Base-by-base conservation (phyloP, 495 filamentous ascomycete genomes). In the Aspergillus leporis region DNA sequence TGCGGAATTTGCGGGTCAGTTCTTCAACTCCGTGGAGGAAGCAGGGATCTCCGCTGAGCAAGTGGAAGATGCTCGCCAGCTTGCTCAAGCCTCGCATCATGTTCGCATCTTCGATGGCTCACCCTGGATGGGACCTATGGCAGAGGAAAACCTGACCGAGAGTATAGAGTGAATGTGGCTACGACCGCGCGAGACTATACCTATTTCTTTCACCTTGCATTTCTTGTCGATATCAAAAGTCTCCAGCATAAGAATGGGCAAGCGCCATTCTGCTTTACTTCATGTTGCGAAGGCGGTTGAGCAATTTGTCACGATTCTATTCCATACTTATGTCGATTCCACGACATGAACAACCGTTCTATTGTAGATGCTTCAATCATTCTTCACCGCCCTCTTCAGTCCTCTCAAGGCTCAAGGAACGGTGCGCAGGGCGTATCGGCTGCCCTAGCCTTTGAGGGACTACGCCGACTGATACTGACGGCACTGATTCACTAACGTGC, bases 1-100 rank as follows among this genome's bases (percentile, higher is more conserved):
- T 40, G 77, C 75, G 13, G 78, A 79, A 55, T 74, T 64, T 61
- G 77, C 73, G 0, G 74, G 77, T 13, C 71, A 80, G 48, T 81
- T 80, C 64, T 74, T 80, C 46, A 69, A 64, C 49, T 47, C 55
- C 22, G 54, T 78, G 16, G 71, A 74, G 34, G 48, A 38, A 13
- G 45, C 43, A 16, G 51, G 31, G 30, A 30, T 46, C 1, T 28
- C 21, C 47, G 28, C 55, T 10, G 48, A 47, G 10, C 56, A 50
- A 46, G 22, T 52, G 9, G 57, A 56, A 21, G 58, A 64, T 16
- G 46, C 49, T n/a, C 18, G 12, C 19, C 51, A 55, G 23, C 4
- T 46, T 25, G 38, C 13, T 30, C 40, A 19, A 19, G 4, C 38
- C 19, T 23, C 51, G 36, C 43, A 23, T 23, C 43, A 21, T 22